Conservation (phyloP, 768 basidiomycete species). For the Pholiota conissans region DNA sequence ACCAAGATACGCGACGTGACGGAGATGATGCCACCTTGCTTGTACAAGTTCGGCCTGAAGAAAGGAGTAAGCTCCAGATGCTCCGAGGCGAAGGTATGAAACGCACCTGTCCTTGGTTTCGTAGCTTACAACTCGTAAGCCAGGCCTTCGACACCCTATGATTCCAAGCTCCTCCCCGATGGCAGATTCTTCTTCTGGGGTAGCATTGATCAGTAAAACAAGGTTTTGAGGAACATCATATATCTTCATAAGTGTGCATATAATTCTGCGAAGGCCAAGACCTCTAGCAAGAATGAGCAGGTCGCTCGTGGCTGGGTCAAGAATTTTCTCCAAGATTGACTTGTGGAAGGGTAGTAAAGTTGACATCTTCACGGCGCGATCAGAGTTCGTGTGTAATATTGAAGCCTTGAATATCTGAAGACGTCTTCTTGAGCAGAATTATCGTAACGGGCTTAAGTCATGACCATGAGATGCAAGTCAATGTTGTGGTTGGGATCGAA, state of each 20-base stretch:
- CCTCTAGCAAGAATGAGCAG: slow-evolving; percentile 85
- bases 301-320: slow-evolving; percentile 74
- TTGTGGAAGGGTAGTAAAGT: slow-evolving; percentile 67
- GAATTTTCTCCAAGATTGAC: slow-evolving; percentile 62
- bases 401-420: not conserved
- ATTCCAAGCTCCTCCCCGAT: slow-evolving; percentile 92
- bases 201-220: slow-evolving; percentile 81
- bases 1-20: slow-evolving; percentile 94
- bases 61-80: too few relatives aligned
- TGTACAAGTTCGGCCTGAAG: slow-evolving; percentile 79
- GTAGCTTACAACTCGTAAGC: slow-evolving; percentile 78
- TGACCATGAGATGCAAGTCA: not conserved
- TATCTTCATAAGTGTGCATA: slow-evolving; percentile 89
- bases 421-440: not conserved
- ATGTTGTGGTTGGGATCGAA: slow-evolving; percentile 7
- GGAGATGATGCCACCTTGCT: slow-evolving; percentile 84
- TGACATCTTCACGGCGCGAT: slow-evolving; percentile 34
- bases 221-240: slow-evolving; percentile 87
- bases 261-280: slow-evolving; percentile 78
- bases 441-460: not conserved
- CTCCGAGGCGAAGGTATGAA: not conserved
- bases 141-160: slow-evolving; percentile 88
- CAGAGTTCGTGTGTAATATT: not conserved
- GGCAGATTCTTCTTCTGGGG: slow-evolving; percentile 83
- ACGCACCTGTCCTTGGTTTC: slow-evolving; percentile 84